phyloP scores from a whole-genome alignment of 148 eudicot species.

The Rhododendron ovatum region DNA sequence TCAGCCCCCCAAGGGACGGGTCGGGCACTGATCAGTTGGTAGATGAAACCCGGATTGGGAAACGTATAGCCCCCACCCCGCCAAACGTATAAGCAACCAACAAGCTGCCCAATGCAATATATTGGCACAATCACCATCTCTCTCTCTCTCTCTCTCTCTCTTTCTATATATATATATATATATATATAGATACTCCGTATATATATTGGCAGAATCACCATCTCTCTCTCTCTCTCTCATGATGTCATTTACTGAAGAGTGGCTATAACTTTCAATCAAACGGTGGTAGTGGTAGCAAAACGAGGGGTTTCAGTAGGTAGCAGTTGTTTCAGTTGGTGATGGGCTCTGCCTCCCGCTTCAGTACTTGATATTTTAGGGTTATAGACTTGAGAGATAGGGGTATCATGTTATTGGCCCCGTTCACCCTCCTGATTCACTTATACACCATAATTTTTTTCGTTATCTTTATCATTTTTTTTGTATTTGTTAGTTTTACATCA shows the following conservation, averaged over 20 bases:
- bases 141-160: not conserved
- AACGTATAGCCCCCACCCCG: not conserved
- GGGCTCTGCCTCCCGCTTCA: too few species aligned
- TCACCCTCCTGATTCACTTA: too few species aligned
- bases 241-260: not conserved
- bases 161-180: too few species aligned
- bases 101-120: not conserved
- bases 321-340: not conserved
- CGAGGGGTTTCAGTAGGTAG: not conserved
- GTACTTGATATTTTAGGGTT: not conserved
- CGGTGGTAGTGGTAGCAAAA: too few species aligned
- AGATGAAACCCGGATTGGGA: conserved; percentile 2
- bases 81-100: not conserved
- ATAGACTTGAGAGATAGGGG: too few species aligned
- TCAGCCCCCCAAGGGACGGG: conserved; percentile 50
- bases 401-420: too few species aligned
- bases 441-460: too few species aligned
- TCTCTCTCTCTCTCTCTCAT: not conserved
- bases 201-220: too few species aligned
- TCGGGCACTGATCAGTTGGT: conserved; percentile 9
- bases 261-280: not conserved
- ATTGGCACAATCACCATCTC: not conserved
- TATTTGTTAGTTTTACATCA: too few species aligned
- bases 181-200: too few species aligned
- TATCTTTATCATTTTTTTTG: too few species aligned